Conservation (phyloP, 352 stramenopile species). For the Phytopythium ostracodes region DNA sequence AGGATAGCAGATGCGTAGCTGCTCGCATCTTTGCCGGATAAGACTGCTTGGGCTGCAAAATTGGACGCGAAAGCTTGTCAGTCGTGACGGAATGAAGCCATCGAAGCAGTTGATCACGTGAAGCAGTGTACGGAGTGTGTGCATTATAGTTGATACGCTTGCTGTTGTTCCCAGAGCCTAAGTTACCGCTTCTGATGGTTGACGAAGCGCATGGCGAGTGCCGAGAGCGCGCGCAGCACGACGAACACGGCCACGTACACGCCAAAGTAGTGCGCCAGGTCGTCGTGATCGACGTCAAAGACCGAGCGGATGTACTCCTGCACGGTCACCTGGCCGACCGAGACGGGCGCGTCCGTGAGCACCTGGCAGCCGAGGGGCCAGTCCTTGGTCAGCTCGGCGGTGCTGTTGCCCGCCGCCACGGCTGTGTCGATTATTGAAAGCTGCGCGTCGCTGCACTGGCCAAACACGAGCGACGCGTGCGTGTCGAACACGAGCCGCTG, state of each 20-base stretch:
- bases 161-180: background rate
- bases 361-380: slow-evolving; percentile 52
- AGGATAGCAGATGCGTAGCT: too few relatives aligned
- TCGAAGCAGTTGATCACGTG: too few relatives aligned
- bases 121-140: too few relatives aligned
- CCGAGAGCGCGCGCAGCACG: slow-evolving; percentile 43
- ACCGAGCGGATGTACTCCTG: slow-evolving; percentile 53
- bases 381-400: slow-evolving; percentile 19
- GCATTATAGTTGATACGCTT: too few relatives aligned
- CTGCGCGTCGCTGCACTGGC: slow-evolving; percentile 33
- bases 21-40: too few relatives aligned
- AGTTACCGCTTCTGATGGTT: slow-evolving; percentile 58
- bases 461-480: slow-evolving; percentile 36
- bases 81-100: too few relatives aligned
- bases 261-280: slow-evolving; percentile 36
- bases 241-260: slow-evolving; percentile 50
- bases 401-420: slow-evolving; percentile 17
- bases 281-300: slow-evolving; percentile 48
- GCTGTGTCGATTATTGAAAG: slow-evolving; percentile 19
- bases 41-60: too few relatives aligned
- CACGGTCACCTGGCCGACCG: slow-evolving; percentile 36
- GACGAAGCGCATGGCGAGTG: slow-evolving; percentile 47
- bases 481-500: slow-evolving; percentile 36
- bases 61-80: too few relatives aligned
- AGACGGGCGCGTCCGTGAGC: slow-evolving; percentile 40